Evolutionary conservation across 257 asterid genomes (phyloP).

Genomic region (Dorcoceras hygrometricum): DNA sequence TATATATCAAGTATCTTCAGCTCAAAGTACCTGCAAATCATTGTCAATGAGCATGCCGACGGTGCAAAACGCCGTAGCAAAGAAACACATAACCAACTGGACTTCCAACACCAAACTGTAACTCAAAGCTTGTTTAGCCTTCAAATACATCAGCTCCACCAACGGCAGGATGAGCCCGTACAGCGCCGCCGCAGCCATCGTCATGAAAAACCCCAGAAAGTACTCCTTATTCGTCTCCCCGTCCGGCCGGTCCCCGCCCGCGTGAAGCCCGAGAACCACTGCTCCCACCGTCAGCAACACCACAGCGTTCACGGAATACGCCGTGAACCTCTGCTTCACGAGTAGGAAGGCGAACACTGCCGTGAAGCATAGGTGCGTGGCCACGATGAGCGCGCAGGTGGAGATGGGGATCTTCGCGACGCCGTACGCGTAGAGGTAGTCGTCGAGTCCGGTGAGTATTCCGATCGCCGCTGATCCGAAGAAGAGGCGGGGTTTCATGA

Average conservation of each 20-base stretch:
- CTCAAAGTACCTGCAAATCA: slow-evolving; percentile 42
- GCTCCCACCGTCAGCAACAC: slow-evolving; percentile 44
- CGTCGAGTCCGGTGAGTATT: slow-evolving; percentile 27
- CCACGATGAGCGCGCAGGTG: slow-evolving; percentile 35
- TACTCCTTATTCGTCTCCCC: slow-evolving; percentile 39
- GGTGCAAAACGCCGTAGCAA: slow-evolving; percentile 35
- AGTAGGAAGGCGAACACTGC: slow-evolving; percentile 34
- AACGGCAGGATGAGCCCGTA: slow-evolving; percentile 38
- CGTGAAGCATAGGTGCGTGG: slow-evolving; percentile 48
- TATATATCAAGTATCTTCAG: too few relatives aligned
- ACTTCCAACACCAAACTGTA: slow-evolving; percentile 31
- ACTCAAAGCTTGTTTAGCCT: slow-evolving; percentile 25
- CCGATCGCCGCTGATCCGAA: slow-evolving; percentile 29
- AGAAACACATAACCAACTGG: slow-evolving; percentile 35
- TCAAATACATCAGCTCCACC: slow-evolving; percentile 37
- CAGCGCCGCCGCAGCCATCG: slow-evolving; percentile 45
- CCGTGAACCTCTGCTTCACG: slow-evolving; percentile 42
- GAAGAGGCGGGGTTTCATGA: slow-evolving; percentile 26
- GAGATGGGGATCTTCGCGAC: slow-evolving; percentile 39
- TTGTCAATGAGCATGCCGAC: slow-evolving; percentile 39
- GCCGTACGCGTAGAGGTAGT: slow-evolving; percentile 39
- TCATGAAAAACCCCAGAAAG: slow-evolving; percentile 35
- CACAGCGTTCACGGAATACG: slow-evolving; percentile 38
- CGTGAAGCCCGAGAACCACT: slow-evolving; percentile 38
- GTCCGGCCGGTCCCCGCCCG: slow-evolving; percentile 40